Base-by-base conservation (phyloP, 83 land plant species). In the Picea abies region DNA sequence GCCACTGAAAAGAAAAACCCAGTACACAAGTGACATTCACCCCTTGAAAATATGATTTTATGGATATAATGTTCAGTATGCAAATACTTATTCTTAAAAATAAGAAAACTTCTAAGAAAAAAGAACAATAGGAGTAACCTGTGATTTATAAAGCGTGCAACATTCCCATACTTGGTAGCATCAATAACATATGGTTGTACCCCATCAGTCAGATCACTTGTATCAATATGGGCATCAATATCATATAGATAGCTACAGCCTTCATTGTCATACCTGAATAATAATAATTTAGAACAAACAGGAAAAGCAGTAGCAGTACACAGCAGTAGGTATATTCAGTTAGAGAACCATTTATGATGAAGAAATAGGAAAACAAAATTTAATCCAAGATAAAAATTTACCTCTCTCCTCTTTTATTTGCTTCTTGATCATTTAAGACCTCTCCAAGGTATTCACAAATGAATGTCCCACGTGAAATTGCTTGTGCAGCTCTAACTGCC, bases 401-500 rank as follows among this genome's bases (percentile, higher is more conserved):
- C 99, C 97, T 96, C 62, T 90, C 85, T 23, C 92, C 90, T 62
- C 97, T 87, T 85, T 85, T 84, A 70, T 91, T 90, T 79, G 96
- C 96, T 81, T 98, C 97, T 11, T 79, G 83, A 83, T 98, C 95
- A 82, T 89, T 85, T 66, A 96, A 83, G 66, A 98, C 94, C 87
- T 98, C 99, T n/a, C 99, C 99, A 71, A 96, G 78, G 81, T 91
- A 96, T 82, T 98, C 99, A 84, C 99, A 98, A 25, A 98, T 89
- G 88, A 98, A 98, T 22, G 95, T 89, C 35, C 99, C 99, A 67
- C 99, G 96, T 29, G 88, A 47, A 56, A 98, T 98, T 80, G 84
- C 63, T 83, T 98, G 88, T 47, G 88, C 94, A 60, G 99, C 93
- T 82, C 99, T 89, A 23, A 98, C 96, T 49, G 91, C 97, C 99